These are phyloP conservation scores for Fusarium haematococcum DNA, from an alignment of 2,329 filamentous ascomycete genomes.

Conservation along the genomic window DNA sequence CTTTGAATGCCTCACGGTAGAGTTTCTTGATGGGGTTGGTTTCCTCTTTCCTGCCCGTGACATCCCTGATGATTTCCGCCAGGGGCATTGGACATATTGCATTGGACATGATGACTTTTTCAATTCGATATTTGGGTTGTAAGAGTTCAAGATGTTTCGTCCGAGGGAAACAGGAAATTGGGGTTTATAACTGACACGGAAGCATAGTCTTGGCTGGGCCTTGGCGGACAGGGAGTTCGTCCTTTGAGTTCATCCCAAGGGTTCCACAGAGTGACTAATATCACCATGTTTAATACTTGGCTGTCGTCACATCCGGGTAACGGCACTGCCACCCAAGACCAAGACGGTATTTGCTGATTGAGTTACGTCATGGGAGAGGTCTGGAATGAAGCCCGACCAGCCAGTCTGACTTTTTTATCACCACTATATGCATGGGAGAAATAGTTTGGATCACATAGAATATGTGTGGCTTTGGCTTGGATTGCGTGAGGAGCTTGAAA, in stretches of 20 bases:
- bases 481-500: not conserved
- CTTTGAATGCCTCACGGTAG: conserved; percentile 29
- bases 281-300: not conserved
- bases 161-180: not conserved
- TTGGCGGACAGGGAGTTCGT: not conserved
- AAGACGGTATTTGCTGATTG: not conserved
- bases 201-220: not conserved
- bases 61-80: conserved; percentile 23
- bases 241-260: not conserved
- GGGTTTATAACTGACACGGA: not conserved
- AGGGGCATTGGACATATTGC: conserved; percentile 27
- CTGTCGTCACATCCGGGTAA: not conserved
- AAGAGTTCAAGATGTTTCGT: not conserved
- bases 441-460: not conserved
- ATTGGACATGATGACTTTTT: conserved; percentile 17
- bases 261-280: not conserved
- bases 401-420: not conserved
- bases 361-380: not conserved
- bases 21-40: conserved; percentile 29
- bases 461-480: not conserved
- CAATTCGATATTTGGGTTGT: not conserved
- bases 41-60: conserved; percentile 22
- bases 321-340: not conserved
- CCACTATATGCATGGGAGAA: not conserved
- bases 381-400: not conserved